Conservation (phyloP, 768 basidiomycete genomes). For the Boletus barrowsii region DNA sequence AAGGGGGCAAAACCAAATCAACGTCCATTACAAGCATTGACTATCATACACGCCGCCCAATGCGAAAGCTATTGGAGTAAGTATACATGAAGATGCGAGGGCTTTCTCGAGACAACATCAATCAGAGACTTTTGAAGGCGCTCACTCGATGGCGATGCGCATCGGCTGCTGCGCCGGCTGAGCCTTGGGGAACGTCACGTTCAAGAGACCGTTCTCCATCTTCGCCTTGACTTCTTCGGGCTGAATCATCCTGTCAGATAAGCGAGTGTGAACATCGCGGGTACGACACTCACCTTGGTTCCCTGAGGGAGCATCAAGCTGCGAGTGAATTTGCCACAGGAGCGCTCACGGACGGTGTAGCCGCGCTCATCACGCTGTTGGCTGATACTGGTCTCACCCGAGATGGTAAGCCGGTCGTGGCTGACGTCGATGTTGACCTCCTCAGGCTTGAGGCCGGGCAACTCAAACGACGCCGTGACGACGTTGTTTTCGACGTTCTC, state of each 20-base stretch:
- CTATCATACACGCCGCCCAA: neutral
- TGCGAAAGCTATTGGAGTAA: neutral
- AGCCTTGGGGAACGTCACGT: conserved; percentile 51
- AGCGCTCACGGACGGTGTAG: conserved; percentile 42
- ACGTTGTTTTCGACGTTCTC: conserved; percentile 45
- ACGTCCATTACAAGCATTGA: neutral
- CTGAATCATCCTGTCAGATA: conserved; percentile 12
- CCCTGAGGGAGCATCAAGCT: conserved; percentile 47
- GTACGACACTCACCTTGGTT: conserved; percentile 38
- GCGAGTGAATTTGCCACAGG: conserved; percentile 47
- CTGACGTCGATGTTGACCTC: conserved; percentile 51
- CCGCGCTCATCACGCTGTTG: conserved; percentile 35
- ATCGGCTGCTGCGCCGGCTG: conserved; percentile 36
- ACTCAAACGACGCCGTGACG: conserved; percentile 55
- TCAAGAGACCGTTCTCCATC: conserved; percentile 52
- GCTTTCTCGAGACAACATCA: neutral
- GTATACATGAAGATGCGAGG: neutral
- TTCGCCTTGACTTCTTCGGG: conserved; percentile 38
- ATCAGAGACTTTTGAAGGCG: neutral
- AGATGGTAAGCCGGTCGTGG: conserved; percentile 47
- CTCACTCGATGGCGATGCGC: conserved; percentile 37
- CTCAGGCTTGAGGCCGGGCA: conserved; percentile 53
- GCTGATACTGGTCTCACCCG: conserved; percentile 43
- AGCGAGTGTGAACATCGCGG: neutral
- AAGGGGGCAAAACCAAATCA: neutral